Percentiles rank a stretch among this genome's conserved stretches.
These are phyloP conservation scores for Digitaria exilis DNA, from an alignment of 202 grass and related monocot genomes.

Conservation along the genomic window DNA sequence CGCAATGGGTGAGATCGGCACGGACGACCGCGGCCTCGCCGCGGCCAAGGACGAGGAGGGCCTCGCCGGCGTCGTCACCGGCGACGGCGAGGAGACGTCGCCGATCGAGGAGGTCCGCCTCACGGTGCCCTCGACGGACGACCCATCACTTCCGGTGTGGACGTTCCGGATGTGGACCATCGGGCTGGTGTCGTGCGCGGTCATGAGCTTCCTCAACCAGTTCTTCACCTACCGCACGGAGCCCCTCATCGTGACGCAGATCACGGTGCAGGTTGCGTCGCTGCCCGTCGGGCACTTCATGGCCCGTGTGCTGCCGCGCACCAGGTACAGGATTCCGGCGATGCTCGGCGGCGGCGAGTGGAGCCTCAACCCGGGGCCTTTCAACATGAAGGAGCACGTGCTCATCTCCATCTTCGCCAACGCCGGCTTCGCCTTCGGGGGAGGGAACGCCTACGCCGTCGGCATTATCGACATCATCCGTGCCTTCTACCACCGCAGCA, in stretches of 20 bases:
- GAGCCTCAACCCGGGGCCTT: conserved; percentile 69
- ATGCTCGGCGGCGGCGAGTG: conserved; percentile 40
- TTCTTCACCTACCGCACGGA: conserved; percentile 93
- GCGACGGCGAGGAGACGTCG: conserved; percentile 55
- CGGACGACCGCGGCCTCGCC: conserved; percentile 39
- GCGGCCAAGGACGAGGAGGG: too few species aligned
- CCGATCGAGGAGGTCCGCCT: conserved; percentile 85
- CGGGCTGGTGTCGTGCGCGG: conserved; percentile 66
- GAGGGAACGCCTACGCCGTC: conserved; percentile 70
- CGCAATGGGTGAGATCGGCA: conserved; percentile 46
- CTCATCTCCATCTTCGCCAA: conserved; percentile 89
- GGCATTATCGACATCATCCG: conserved; percentile 80
- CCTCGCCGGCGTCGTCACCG: too few species aligned
- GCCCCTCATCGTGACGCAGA: conserved; percentile 64
- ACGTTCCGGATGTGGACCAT: conserved; percentile 97
- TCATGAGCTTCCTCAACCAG: conserved; percentile 94
- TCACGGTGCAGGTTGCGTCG: conserved; percentile 65
- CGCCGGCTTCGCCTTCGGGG: conserved; percentile 68
- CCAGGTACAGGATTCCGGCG: conserved; percentile 17
- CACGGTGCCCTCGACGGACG: conserved; percentile 65
- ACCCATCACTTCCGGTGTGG: conserved; percentile 78
- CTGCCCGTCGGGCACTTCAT: conserved; percentile 66
- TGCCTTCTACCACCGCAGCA: conserved; percentile 58
- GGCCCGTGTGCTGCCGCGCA: conserved; percentile 47
- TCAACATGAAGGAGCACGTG: conserved; percentile 92